Percentiles rank a stretch among this genome's conserved stretches.
These are phyloP conservation scores for Phytophthora tubulina DNA, from an alignment of 352 stramenopile species.

Conservation along the genomic window DNA sequence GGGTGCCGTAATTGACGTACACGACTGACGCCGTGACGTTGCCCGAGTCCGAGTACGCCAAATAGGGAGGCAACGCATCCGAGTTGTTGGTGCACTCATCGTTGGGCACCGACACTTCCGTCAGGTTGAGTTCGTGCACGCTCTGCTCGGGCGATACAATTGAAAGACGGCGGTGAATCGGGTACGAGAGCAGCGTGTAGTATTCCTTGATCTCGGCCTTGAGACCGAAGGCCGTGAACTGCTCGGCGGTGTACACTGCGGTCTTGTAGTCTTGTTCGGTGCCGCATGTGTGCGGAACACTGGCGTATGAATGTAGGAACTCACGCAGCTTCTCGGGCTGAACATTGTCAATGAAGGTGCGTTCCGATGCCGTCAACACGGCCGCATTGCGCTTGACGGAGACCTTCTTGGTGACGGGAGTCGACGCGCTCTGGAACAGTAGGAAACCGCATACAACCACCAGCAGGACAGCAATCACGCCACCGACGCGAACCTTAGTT, in stretches of 20 bases:
- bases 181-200: constrained; percentile 72
- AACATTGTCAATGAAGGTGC: constrained; percentile 32
- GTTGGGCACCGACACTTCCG: constrained; percentile 59
- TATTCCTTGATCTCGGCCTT: constrained; percentile 70
- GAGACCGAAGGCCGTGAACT: constrained; percentile 56
- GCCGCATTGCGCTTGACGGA: constrained; percentile 20
- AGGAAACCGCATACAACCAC: constrained; percentile 36
- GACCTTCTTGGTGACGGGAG: constrained; percentile 9
- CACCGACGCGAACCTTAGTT: constrained; percentile 21
- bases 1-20: constrained; percentile 56
- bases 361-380: constrained; percentile 24
- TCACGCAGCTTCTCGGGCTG: constrained; percentile 36
- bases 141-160: constrained; percentile 49
- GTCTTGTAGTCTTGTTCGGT: constrained; percentile 37
- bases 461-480: constrained; percentile 19
- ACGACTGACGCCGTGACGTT: constrained; percentile 55
- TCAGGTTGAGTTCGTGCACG: constrained; percentile 57
- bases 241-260: constrained; percentile 44
- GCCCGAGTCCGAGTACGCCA: constrained; percentile 48
- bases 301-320: constrained; percentile 41
- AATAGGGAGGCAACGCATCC: constrained; percentile 63
- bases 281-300: constrained; percentile 47
- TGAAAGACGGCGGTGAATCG: constrained; percentile 45
- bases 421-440: constrained; percentile 30
- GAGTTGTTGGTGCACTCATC: constrained; percentile 67